Evolutionary conservation across 2,329 filamentous ascomycete genomes (phyloP).

Genomic region (Sporothrix protearum): DNA sequence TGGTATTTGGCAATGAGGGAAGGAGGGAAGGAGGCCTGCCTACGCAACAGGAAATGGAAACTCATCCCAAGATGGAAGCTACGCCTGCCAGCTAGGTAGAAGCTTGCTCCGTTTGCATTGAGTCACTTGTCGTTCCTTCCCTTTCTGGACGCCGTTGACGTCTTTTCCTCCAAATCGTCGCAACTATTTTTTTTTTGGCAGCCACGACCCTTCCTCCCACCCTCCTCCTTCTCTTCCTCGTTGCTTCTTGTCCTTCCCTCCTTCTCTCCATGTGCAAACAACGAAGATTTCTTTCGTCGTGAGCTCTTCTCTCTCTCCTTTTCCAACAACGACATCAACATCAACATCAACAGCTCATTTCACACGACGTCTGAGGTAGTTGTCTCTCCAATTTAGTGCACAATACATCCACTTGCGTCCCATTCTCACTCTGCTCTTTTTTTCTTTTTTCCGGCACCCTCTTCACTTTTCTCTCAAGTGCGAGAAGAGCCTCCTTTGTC

Average conservation of each 20-base stretch:
- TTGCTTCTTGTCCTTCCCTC: neutral
- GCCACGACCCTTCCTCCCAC: neutral
- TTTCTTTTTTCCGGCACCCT: too few species aligned
- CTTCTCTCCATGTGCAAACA: neutral
- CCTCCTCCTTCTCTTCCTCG: neutral
- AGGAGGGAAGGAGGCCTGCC: neutral
- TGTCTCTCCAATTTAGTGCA: neutral
- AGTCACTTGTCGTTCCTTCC: constrained; percentile 20
- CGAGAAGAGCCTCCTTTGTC: neutral
- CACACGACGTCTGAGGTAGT: neutral
- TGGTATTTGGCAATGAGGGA: neutral
- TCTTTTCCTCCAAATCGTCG: neutral
- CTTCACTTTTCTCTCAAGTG: neutral
- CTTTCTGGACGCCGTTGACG: neutral
- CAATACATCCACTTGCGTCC: neutral
- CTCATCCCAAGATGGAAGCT: constrained; percentile 14
- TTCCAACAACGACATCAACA: neutral
- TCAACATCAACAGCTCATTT: neutral
- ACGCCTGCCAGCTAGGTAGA: neutral
- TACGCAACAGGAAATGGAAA: constrained; percentile 3
- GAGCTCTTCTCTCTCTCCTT: neutral
- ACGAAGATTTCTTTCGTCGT: neutral
- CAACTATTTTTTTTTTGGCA: neutral
- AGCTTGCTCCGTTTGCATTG: neutral
- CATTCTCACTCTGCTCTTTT: neutral